Percentiles rank a stretch among this genome's conserved stretches.
These are phyloP conservation scores for Trametes villosa DNA, from an alignment of 768 basidiomycete genomes.

Conservation along the genomic window DNA sequence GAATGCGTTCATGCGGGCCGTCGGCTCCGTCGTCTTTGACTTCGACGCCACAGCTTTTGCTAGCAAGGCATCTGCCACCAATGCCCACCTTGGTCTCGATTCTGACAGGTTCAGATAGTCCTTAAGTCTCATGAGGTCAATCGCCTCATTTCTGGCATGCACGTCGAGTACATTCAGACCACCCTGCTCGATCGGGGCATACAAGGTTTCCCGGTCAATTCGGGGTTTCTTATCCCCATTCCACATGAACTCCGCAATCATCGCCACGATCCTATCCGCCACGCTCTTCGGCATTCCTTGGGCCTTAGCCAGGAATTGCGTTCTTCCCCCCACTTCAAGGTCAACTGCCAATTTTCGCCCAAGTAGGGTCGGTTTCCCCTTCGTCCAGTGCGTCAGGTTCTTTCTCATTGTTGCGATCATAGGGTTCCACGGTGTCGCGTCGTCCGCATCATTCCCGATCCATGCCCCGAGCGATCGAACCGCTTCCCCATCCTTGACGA, in stretches of 20 bases:
- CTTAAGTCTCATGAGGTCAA: slow-evolving; percentile 21
- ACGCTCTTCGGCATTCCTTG: neutral
- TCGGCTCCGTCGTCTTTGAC: neutral
- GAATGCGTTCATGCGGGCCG: neutral
- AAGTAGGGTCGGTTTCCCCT: neutral
- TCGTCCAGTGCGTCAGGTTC: neutral
- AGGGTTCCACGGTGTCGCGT: neutral
- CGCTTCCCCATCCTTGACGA: neutral
- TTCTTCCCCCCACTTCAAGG: neutral
- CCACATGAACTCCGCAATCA: slow-evolving; percentile 7
- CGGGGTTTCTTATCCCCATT: neutral
- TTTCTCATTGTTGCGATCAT: neutral
- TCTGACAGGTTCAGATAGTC: neutral
- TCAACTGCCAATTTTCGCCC: neutral
- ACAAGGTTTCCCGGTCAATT: neutral
- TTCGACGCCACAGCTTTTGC: neutral
- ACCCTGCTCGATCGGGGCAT: neutral
- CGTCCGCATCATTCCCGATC: neutral
- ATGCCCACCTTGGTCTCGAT: slow-evolving; percentile 12
- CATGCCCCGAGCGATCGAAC: neutral
- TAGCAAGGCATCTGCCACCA: slow-evolving; percentile 2
- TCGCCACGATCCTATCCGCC: neutral
- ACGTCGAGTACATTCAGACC: slow-evolving; percentile 4
- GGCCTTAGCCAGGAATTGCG: neutral
- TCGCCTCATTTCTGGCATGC: slow-evolving; percentile 16